Percentiles rank a stretch among this genome's conserved stretches.
phyloP scores from a whole-genome alignment of 345 rosid genomes.

The Populus tremula region DNA sequence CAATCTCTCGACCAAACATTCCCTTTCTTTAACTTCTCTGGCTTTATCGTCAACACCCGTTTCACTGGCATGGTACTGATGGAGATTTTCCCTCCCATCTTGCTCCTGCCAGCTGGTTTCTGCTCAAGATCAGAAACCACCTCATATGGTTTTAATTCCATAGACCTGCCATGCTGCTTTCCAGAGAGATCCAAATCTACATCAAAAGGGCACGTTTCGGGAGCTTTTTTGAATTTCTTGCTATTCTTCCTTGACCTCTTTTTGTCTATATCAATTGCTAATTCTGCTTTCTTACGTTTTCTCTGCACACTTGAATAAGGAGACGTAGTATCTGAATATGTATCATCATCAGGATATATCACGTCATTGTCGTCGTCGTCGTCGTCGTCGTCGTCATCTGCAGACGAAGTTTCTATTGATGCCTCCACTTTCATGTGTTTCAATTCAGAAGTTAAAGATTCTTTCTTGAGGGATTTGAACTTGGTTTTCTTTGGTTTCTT shows the following conservation, averaged over 20 bases:
- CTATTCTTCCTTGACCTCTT: constrained; percentile 69
- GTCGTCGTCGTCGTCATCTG: constrained; percentile 39
- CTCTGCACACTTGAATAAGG: constrained; percentile 41
- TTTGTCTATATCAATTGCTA: constrained; percentile 40
- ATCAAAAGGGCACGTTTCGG: constrained; percentile 36
- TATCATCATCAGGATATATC: constrained; percentile 40
- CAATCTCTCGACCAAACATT: constrained; percentile 91
- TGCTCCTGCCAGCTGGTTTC: constrained; percentile 62
- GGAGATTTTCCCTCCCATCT: constrained; percentile 70
- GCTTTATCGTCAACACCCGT: constrained; percentile 73
- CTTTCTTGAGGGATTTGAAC: constrained; percentile 88
- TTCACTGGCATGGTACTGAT: constrained; percentile 80
- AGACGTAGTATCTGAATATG: constrained; percentile 49
- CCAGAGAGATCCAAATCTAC: constrained; percentile 38
- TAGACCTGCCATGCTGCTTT: constrained; percentile 44
- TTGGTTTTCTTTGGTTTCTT: constrained; percentile 89
- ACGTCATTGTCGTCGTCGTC: constrained; percentile 18
- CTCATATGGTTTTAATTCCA: constrained; percentile 39
- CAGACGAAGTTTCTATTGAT: constrained; percentile 42
- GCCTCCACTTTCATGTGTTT: constrained; percentile 53
- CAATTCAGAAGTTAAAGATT: constrained; percentile 62
- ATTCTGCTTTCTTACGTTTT: constrained; percentile 67
- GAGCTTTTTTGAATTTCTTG: constrained; percentile 61
- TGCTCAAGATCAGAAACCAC: constrained; percentile 56
- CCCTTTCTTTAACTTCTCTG: constrained; percentile 88